phyloP scores from a whole-genome alignment of 768 basidiomycete species.

The Neoboletus subvelutipes region DNA sequence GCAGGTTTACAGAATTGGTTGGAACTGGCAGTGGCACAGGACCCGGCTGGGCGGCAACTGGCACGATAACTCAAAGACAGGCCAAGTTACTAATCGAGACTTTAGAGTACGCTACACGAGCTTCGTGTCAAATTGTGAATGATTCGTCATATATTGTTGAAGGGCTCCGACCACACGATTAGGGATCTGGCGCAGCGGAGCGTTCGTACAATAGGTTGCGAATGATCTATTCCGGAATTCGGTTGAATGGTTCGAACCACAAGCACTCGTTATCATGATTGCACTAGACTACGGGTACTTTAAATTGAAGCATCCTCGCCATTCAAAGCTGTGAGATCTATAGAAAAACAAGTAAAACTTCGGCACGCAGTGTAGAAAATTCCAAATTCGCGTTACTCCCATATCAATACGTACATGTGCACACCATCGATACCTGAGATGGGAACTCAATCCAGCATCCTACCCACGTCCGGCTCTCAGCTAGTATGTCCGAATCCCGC shows the following conservation, averaged over 20 bases:
- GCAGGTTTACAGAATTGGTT: too few relatives aligned
- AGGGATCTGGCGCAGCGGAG: neutral
- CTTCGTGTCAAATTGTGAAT: too few relatives aligned
- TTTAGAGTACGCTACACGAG: too few relatives aligned
- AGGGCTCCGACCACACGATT: too few relatives aligned
- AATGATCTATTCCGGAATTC: neutral
- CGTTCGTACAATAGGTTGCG: too few relatives aligned
- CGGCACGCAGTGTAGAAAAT: neutral
- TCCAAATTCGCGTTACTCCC: neutral
- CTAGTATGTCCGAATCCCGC: neutral
- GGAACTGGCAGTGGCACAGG: too few relatives aligned
- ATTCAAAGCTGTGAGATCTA: neutral
- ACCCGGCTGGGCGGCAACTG: too few relatives aligned
- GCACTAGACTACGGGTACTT: too few relatives aligned
- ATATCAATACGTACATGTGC: neutral
- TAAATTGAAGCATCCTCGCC: neutral
- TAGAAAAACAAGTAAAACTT: neutral
- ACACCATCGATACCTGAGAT: neutral
- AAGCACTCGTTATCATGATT: too few relatives aligned
- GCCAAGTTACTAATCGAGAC: too few relatives aligned
- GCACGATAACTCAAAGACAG: too few relatives aligned
- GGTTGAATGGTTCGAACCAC: neutral
- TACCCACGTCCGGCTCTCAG: neutral
- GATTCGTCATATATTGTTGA: too few relatives aligned
- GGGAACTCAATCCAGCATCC: neutral